Percentiles rank a stretch among this genome's conserved stretches.
Conservation (phyloP, 1,284 basidiomycete genomes). For the Salmacisia buchloeana region DNA sequence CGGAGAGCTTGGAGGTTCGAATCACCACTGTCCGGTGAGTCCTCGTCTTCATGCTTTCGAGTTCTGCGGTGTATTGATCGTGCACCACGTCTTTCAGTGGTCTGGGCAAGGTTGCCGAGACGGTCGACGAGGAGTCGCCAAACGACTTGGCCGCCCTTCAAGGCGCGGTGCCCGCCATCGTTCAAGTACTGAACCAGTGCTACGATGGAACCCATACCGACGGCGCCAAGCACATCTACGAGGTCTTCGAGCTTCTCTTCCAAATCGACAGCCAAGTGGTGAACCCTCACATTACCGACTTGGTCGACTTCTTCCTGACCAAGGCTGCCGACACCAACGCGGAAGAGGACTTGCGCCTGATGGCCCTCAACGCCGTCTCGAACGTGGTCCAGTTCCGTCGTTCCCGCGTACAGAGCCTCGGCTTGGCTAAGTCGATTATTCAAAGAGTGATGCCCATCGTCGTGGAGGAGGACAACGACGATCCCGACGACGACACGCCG, state of each 20-base stretch:
- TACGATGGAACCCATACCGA: conserved; percentile 77
- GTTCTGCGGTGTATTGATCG: background rate
- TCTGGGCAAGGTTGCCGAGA: conserved; percentile 86
- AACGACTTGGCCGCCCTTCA: conserved; percentile 87
- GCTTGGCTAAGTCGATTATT: conserved; percentile 79
- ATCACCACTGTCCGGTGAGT: conserved; percentile 65
- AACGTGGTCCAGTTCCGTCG: conserved; percentile 94
- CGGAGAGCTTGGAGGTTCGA: conserved; percentile 82
- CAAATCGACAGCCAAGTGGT: conserved; percentile 87
- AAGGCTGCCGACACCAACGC: conserved; percentile 75
- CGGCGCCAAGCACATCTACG: conserved; percentile 82
- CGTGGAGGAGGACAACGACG: conserved; percentile 79
- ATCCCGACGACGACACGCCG: conserved; percentile 79
- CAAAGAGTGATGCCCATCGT: conserved; percentile 89
- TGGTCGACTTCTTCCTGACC: conserved; percentile 81
- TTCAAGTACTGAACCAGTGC: conserved; percentile 79
- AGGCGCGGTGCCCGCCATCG: conserved; percentile 78
- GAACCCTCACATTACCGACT: conserved; percentile 77
- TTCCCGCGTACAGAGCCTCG: conserved; percentile 82
- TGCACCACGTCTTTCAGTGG: conserved; percentile 56
- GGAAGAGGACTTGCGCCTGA: conserved; percentile 77
- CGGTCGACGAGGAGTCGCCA: conserved; percentile 83
- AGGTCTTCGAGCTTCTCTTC: conserved; percentile 90
- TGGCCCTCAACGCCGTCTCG: conserved; percentile 87
- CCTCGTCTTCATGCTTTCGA: conserved; percentile 49